Percentiles rank a stretch among this genome's conserved stretches.
phyloP scores from a whole-genome alignment of 2,329 filamentous ascomycete species.

The Macrophomina pseudophaseolina region DNA sequence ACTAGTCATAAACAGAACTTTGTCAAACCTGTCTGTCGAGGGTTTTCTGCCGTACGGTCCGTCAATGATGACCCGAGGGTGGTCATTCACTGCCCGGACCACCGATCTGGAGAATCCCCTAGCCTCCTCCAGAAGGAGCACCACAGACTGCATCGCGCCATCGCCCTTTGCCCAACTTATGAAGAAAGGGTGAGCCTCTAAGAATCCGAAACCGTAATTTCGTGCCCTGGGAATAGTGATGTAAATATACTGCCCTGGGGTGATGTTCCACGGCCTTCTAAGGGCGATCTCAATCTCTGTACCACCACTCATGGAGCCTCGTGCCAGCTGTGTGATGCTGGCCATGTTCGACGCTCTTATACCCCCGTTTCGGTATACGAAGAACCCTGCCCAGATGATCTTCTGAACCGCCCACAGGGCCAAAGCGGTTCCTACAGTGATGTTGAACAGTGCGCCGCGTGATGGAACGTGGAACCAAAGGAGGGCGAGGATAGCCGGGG shows the following conservation, averaged over 20 bases:
- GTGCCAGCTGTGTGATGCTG: not conserved
- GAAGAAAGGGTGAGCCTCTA: slow-evolving; percentile 9
- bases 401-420: slow-evolving; percentile 1
- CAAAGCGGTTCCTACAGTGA: slow-evolving; percentile 22
- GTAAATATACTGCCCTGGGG: slow-evolving; percentile 3
- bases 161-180: not conserved
- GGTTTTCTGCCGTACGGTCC: slow-evolving; percentile 28
- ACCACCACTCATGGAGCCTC: not conserved
- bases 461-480: slow-evolving; percentile 27
- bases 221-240: not conserved
- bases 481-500: slow-evolving; percentile 13
- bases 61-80: slow-evolving; percentile 26
- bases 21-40: slow-evolving; percentile 25
- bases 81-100: not conserved
- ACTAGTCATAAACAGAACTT: slow-evolving; percentile 28
- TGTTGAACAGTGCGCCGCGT: slow-evolving; percentile 5
- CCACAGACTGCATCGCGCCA: no score
- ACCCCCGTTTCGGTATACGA: not conserved
- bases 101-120: slow-evolving; percentile 25
- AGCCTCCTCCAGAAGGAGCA: not conserved
- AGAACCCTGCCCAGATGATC: not conserved
- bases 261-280: not conserved
- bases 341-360: not conserved
- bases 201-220: not conserved
- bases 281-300: not conserved